Percentiles rank a stretch among this genome's conserved stretches.
Evolutionary conservation across 805 yeast species (phyloP).

Genomic region (Tetrapisispora fleetii): DNA sequence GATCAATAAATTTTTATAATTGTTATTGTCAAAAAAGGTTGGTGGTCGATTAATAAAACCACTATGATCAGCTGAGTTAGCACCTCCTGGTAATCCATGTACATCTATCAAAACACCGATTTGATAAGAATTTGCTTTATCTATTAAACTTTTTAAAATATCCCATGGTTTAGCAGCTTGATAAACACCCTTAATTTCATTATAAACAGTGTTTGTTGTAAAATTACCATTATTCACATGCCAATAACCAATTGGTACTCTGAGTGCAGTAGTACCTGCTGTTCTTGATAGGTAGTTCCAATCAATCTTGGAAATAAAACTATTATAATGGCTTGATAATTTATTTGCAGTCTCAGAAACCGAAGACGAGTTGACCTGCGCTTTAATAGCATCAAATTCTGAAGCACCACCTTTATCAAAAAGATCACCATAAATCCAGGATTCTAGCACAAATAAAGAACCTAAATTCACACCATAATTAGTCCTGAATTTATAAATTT

Average conservation of each 20-base stretch:
- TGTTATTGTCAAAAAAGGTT: slow-evolving; percentile 33
- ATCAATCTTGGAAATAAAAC: slow-evolving; percentile 55
- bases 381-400: slow-evolving; percentile 66
- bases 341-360: slow-evolving; percentile 41
- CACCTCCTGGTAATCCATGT: slow-evolving; percentile 90
- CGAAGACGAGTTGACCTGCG: slow-evolving; percentile 40
- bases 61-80: slow-evolving; percentile 76
- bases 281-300: slow-evolving; percentile 64
- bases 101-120: slow-evolving; percentile 76
- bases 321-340: slow-evolving; percentile 57
- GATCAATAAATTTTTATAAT: slow-evolving; percentile 35
- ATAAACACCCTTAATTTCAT: slow-evolving; percentile 45
- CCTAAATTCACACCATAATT: slow-evolving; percentile 87
- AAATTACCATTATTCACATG: slow-evolving; percentile 56
- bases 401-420: slow-evolving; percentile 51
- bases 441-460: slow-evolving; percentile 66
- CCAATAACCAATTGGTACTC: slow-evolving; percentile 93
- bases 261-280: slow-evolving; percentile 61
- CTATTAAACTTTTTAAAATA: slow-evolving; percentile 43
- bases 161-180: slow-evolving; percentile 55
- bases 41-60: slow-evolving; percentile 40
- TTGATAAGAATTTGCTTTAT: slow-evolving; percentile 46
- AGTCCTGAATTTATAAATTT: slow-evolving; percentile 48
- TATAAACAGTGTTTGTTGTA: slow-evolving; percentile 51
- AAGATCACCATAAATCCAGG: slow-evolving; percentile 59